Base-by-base conservation (phyloP, 805 yeast species). In the Yamadazyma ubonensis region DNA sequence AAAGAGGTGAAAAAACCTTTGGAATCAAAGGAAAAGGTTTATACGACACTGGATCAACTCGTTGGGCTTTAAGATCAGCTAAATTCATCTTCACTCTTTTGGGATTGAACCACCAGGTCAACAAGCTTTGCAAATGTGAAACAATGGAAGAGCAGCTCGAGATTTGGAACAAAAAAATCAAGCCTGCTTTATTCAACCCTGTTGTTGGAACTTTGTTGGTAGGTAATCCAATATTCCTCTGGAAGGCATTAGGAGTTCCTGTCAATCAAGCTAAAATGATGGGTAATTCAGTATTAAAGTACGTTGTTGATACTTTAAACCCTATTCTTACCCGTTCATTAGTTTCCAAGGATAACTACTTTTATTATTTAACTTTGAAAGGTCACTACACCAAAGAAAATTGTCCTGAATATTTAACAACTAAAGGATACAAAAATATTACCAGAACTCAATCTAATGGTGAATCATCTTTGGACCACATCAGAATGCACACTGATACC, bases 221-320 rank as follows among this genome's bases (percentile, higher is more conserved):
- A 29, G 89, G 89, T n/a, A 86, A 86, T 59, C 90, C 91, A 15
- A 59, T 85, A n/a, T 86, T 86, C 58, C 68, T 86, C 42, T 86
- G 95, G 95, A 85, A 83, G 57, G 95, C 95, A 0, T 70, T 86
- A 17, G 95, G 95, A n/a, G 95, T 86, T 33, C 95, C 95, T 5
- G 78, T 81, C 6, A 86, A 86, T 55, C 95, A 86, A 65, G 89
- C 93, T 5, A 68, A 78, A 20, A 76, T 86, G 82, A 85, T 86
- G 78, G 87, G 84, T 17, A 67, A 76, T 12, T 80, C 89, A 0
- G 81, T 84, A 30, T 62, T 82, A 50, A 75, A 81, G 43, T 86
- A 86, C 56, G 80, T 86, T 33, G 69, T 79, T 38, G 88, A 86
- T 55, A 86, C 95, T 4, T 68, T 86, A 49, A 91, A 86, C 53